Conservation (phyloP, 108 stramenopile species). For the Cyclostephanos invisitatus region DNA sequence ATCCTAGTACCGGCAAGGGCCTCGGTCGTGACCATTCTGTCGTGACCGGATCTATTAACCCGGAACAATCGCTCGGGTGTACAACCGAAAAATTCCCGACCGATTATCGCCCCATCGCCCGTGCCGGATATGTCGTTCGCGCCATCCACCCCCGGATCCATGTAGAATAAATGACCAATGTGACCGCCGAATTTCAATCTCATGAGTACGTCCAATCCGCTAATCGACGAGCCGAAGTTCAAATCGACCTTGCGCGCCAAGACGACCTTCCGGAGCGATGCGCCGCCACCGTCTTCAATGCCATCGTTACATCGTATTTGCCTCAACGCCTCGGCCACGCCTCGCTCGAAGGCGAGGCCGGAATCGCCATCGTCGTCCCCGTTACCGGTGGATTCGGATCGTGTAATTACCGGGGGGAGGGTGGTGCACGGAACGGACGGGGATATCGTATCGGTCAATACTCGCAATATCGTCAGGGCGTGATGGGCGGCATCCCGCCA, state of each 20-base stretch:
- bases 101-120: background rate
- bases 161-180: constrained; percentile 77
- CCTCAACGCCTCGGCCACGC: constrained; percentile 59
- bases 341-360: constrained; percentile 70
- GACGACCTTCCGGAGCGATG: constrained; percentile 69
- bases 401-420: constrained; percentile 67
- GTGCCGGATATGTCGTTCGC: background rate
- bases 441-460: constrained; percentile 50
- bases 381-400: constrained; percentile 45
- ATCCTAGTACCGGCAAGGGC: constrained; percentile 86
- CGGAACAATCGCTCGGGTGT: constrained; percentile 84
- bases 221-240: constrained; percentile 46
- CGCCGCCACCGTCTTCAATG: background rate
- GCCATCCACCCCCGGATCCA: constrained; percentile 51
- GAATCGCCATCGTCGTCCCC: constrained; percentile 35
- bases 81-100: constrained; percentile 77
- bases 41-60: constrained; percentile 38
- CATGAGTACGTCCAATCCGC: constrained; percentile 68
- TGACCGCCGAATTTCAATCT: constrained; percentile 70
- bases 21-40: constrained; percentile 61
- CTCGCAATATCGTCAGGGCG: constrained; percentile 39
- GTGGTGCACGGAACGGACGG: constrained; percentile 62
- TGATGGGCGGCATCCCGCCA: constrained; percentile 49
- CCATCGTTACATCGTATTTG: constrained; percentile 27
- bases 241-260: constrained; percentile 70